A percentile compares a stretch with the other conserved stretches of the same genome.
Conservation (phyloP, 345 rosid genomes). For the Rhizophora apiculata region DNA sequence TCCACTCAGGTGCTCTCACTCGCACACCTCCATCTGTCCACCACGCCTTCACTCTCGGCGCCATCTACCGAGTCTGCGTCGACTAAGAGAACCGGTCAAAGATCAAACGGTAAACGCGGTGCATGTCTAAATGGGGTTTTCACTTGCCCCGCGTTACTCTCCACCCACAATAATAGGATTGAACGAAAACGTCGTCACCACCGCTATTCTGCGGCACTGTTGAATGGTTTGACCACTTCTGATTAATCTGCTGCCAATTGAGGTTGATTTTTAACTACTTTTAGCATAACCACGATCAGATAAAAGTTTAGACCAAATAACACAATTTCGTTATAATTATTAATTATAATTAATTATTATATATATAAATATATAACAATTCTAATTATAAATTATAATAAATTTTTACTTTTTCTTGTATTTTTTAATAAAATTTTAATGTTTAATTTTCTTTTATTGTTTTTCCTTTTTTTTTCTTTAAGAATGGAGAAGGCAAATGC, state of each 20-base stretch:
- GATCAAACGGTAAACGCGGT: neutral
- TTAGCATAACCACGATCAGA: no score
- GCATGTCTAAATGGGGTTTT: neutral
- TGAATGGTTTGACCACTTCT: neutral
- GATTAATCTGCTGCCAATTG: neutral
- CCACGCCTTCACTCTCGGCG: slow-evolving; percentile 7
- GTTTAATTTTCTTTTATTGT: no score
- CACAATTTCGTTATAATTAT: neutral
- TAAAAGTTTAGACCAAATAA: no score
- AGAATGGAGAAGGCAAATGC: no score
- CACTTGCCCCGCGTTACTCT: slow-evolving; percentile 1
- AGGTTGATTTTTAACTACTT: neutral
- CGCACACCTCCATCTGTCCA: slow-evolving; percentile 17
- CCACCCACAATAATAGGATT: neutral
- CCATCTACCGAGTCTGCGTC: neutral
- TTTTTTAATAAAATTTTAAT: no score
- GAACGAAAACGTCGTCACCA: slow-evolving; percentile 1
- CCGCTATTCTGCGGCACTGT: no score
- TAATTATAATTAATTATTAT: no score
- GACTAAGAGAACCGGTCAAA: neutral
- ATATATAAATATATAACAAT: no score
- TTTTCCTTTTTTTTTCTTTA: no score
- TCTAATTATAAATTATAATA: no score
- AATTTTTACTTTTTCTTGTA: no score
- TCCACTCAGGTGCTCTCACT: slow-evolving; percentile 24